Base-by-base conservation (phyloP, 345 rosid genomes). In the Geranium brycei region DNA sequence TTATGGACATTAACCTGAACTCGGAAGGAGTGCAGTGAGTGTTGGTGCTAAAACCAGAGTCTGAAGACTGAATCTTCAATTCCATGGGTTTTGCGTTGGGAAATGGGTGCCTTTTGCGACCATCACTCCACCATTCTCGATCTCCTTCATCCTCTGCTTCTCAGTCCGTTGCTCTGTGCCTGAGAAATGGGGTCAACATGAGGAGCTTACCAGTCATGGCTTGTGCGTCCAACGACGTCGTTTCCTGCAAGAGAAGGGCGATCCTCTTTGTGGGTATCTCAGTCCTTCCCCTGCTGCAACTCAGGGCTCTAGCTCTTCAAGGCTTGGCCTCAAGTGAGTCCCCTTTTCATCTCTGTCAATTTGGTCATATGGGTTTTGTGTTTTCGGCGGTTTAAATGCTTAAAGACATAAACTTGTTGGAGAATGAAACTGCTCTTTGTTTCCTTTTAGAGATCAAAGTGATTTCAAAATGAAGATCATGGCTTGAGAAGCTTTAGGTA, bases 251-350 rank as follows among this genome's bases (percentile, higher is more conserved):
- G 62, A 79, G 86, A 70, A 81, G 92, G 59, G 77, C 82, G 51
- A 68, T 83, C 75, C 71, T 87, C 13, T 77, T 87, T 30, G 73
- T 86, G 67, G 92, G 95, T 61, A 60, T 83, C 72, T 83, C 97
- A 6, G 81, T 79, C 71, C 84, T 87, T 71, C 95, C 95, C 5
- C 78, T 86, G 53, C 66, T 86, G 67, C 81, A 76, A 61, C 73
- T 76, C 69, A 76, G 72, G 60, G 85, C 83, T 66, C 58, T 59
- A 57, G 86, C 85, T 70, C 68, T 82, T 60, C 77, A 79, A 23
- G 41, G 41, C 41, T 35, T 35, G 41, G 1, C 41, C 41, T 4
- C 41, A 35, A 66, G 86, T 80, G 55, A 84, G 84, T 68, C 63
- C 47, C 31, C 57, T 56, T 17, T 31, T 62, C 41, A 35, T 35